Percentiles rank a stretch among this genome's conserved stretches.
Conservation (phyloP, 2,329 filamentous ascomycete species). For the Colletotrichum cereale region DNA sequence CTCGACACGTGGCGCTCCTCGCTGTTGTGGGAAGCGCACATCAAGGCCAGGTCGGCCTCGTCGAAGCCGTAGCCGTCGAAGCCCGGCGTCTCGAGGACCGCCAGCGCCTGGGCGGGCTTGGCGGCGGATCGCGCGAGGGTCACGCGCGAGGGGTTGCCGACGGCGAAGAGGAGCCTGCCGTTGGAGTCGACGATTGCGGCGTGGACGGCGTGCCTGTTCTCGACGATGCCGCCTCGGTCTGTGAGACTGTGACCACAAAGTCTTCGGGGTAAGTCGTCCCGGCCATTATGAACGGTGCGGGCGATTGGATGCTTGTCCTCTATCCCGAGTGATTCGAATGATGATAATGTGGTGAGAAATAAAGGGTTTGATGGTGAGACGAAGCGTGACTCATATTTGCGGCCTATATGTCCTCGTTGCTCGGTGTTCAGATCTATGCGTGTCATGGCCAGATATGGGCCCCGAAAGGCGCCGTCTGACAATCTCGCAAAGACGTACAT, state of each 20-base stretch:
- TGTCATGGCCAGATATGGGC: not conserved
- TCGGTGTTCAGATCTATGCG: not conserved
- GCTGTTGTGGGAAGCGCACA: constrained; percentile 61
- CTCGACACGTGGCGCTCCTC: constrained; percentile 56
- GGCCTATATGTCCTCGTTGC: not conserved
- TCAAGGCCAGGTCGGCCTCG: constrained; percentile 58
- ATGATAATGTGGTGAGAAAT: not conserved
- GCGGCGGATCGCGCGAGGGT: constrained; percentile 59
- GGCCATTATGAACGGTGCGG: not conserved
- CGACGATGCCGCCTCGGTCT: constrained; percentile 55
- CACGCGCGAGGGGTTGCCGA: constrained; percentile 56
- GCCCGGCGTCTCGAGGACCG: constrained; percentile 56
- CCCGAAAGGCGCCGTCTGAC: constrained; percentile 2
- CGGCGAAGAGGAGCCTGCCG: constrained; percentile 53
- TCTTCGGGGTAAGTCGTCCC: constrained; percentile 41
- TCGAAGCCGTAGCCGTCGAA: constrained; percentile 53
- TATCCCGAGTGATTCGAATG: not conserved
- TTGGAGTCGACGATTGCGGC: constrained; percentile 54
- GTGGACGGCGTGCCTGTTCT: constrained; percentile 60
- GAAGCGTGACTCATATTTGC: not conserved
- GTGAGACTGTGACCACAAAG: constrained; percentile 51
- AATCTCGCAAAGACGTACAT: too few relatives aligned
- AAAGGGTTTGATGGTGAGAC: not conserved
- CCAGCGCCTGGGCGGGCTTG: constrained; percentile 60
- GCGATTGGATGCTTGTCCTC: not conserved